Conservation (phyloP, 2,329 filamentous ascomycete species). For the Onygena corvina region DNA sequence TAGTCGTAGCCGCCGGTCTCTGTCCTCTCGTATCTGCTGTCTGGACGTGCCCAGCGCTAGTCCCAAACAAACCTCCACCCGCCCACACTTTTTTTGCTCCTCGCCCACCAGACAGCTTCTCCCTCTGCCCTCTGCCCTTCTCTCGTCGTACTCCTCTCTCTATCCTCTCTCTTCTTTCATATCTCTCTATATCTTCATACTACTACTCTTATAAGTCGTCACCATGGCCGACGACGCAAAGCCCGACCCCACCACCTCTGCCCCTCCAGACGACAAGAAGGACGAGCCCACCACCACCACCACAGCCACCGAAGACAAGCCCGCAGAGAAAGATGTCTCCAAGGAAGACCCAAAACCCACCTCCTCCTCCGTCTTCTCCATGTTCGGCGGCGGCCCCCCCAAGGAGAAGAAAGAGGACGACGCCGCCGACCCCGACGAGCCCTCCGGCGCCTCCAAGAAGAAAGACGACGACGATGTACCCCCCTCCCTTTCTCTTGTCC, state of each 20-base stretch:
- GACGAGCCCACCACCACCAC: slow-evolving; percentile 23
- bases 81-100: background rate
- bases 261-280: slow-evolving; percentile 22
- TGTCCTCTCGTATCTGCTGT: too few relatives aligned
- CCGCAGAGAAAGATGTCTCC: slow-evolving; percentile 20
- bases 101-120: background rate
- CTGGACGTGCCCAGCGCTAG: background rate
- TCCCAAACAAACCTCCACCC: background rate
- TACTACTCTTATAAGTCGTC: too few relatives aligned
- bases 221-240: slow-evolving; percentile 33
- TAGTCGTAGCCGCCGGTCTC: background rate
- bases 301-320: slow-evolving; percentile 24
- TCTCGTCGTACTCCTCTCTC: too few relatives aligned
- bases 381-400: slow-evolving; percentile 96
- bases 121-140: too few relatives aligned
- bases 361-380: slow-evolving; percentile 66
- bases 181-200: too few relatives aligned
- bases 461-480: slow-evolving; percentile 48
- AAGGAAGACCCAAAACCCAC: slow-evolving; percentile 19
- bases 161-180: too few relatives aligned
- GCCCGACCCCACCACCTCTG: slow-evolving; percentile 32
- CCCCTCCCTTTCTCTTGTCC: background rate
- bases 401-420: slow-evolving; percentile 80
- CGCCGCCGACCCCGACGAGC: slow-evolving; percentile 65
- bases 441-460: slow-evolving; percentile 77